Conservation (phyloP, 306 rosid species). For the Cucurbita moschata region DNA sequence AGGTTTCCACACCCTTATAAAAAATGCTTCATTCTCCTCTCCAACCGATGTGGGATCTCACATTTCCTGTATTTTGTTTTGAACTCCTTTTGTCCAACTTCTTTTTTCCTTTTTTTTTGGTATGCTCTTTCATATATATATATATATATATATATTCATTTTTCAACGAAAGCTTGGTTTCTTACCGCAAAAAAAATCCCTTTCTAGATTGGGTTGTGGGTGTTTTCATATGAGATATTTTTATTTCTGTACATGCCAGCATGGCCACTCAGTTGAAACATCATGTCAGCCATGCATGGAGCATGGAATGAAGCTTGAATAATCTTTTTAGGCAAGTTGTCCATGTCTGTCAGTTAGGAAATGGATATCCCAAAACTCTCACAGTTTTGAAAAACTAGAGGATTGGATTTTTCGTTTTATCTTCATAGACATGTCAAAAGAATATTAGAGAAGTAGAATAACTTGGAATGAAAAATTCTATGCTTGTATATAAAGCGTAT, state of each 20-base stretch:
- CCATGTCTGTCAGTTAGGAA: not conserved
- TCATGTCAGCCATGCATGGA: not conserved
- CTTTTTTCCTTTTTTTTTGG: too few species aligned
- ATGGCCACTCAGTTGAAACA: not conserved
- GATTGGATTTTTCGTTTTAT: not conserved
- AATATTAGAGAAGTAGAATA: not conserved
- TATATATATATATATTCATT: too few species aligned
- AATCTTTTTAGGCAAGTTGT: not conserved
- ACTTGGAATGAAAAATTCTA: not conserved
- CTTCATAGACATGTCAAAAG: not conserved
- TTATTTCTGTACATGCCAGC: not conserved
- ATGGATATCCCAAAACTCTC: not conserved
- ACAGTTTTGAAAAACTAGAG: not conserved
- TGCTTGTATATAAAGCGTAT: not conserved
- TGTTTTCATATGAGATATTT: not conserved
- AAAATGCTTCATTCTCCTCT: too few species aligned
- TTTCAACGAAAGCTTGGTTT: too few species aligned
- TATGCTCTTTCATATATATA: not conserved
- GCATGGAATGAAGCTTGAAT: conserved; percentile 1
- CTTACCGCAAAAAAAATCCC: too few species aligned
- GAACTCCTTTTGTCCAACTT: not conserved
- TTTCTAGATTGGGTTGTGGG: not conserved
- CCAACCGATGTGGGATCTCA: too few species aligned
- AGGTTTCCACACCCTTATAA: too few species aligned
- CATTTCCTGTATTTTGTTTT: not conserved